Percentiles rank a stretch among this genome's conserved stretches.
These are phyloP conservation scores for Eimeria necatrix DNA, from an alignment of 169 alveolate species.

Conservation along the genomic window DNA sequence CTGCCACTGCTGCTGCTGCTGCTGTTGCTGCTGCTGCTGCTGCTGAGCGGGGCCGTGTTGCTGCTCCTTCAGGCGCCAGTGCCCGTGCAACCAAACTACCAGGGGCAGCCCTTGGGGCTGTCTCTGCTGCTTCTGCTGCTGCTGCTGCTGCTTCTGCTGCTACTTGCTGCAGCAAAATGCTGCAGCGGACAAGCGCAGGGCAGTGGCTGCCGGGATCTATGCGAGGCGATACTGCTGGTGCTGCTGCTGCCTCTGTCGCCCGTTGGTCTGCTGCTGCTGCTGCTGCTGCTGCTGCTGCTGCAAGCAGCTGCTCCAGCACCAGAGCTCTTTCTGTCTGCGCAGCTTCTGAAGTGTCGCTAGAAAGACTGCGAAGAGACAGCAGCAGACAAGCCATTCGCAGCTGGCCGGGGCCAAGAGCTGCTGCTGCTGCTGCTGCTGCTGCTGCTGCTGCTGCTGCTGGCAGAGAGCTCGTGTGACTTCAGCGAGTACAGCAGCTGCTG, in stretches of 20 bases:
- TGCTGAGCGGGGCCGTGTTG: background rate
- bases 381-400: constrained; percentile 59
- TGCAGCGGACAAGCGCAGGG: constrained; percentile 55
- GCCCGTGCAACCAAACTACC: background rate
- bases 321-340: background rate
- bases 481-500: constrained; percentile 52
- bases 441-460: constrained; percentile 50
- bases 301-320: constrained; percentile 53
- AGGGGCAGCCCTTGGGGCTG: background rate
- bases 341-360: background rate
- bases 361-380: constrained; percentile 46
- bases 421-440: constrained; percentile 42
- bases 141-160: constrained; percentile 65
- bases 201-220: background rate
- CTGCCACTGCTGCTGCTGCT: constrained; percentile 54
- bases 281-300: constrained; percentile 59
- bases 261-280: constrained; percentile 9
- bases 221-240: background rate
- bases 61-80: constrained; percentile 30
- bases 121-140: constrained; percentile 26
- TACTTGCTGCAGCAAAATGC: constrained; percentile 56
- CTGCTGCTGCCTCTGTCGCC: constrained; percentile 29
- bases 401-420: background rate
- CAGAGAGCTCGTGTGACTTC: constrained; percentile 17
- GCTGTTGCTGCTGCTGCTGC: constrained; percentile 47